Percentiles rank a stretch among this genome's conserved stretches.
Conservation (phyloP, 139 green algal genomes). For the Chlamydomonas applanata region DNA sequence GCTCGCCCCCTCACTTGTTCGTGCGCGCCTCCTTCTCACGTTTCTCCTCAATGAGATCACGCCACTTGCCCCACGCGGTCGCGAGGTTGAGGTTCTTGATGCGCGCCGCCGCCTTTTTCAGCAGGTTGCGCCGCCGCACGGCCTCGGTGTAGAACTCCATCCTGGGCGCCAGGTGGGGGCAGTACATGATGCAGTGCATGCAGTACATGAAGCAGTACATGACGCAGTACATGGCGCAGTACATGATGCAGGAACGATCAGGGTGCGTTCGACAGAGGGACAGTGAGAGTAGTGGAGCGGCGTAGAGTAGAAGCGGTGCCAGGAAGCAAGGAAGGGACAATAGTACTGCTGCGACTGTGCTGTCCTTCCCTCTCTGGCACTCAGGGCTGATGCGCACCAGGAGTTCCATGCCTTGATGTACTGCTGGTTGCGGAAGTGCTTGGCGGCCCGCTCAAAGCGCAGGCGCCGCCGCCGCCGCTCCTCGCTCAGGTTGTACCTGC, state of each 20-base stretch:
- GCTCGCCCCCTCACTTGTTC: background rate
- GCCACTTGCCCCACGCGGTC: slow-evolving; percentile 53
- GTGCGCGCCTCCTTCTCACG: slow-evolving; percentile 8
- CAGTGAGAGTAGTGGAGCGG: too few relatives aligned
- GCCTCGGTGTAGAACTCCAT: background rate
- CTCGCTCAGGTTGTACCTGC: slow-evolving; percentile 23
- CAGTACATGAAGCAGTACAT: too few relatives aligned
- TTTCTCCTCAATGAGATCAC: slow-evolving; percentile 32
- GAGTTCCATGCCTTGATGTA: slow-evolving; percentile 51
- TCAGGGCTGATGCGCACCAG: slow-evolving; percentile 37
- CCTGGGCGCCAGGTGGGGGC: slow-evolving; percentile 18
- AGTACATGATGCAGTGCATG: too few relatives aligned
- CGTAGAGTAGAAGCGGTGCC: too few relatives aligned
- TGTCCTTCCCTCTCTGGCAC: background rate
- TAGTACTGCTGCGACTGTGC: too few relatives aligned
- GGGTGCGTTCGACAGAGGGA: too few relatives aligned
- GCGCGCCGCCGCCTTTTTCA: slow-evolving; percentile 32
- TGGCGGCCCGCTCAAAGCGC: slow-evolving; percentile 29
- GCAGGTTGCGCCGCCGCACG: slow-evolving; percentile 23
- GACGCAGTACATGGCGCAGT: too few relatives aligned
- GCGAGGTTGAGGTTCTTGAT: slow-evolving; percentile 46
- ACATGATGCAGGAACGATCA: too few relatives aligned
- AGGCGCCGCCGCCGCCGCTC: slow-evolving; percentile 21
- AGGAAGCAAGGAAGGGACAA: too few relatives aligned
- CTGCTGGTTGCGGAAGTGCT: slow-evolving; percentile 35